A percentile compares a stretch with the other conserved stretches of the same genome.
Evolutionary conservation across 495 filamentous ascomycete species (phyloP).

Genomic region (Neurospora sp.): DNA sequence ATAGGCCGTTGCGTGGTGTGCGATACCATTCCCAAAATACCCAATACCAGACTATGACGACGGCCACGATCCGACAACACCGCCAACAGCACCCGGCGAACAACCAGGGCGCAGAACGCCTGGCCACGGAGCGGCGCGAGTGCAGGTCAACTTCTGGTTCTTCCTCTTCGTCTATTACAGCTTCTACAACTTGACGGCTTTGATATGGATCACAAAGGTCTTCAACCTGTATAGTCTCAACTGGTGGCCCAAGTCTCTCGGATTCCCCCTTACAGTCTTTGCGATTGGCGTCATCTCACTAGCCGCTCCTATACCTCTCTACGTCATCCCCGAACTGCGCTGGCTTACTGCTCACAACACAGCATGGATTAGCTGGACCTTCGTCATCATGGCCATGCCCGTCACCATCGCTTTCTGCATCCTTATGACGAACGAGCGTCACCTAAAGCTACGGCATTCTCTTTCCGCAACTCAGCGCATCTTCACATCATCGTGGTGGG

Average conservation of each 20-base stretch:
- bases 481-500: conserved; percentile 52
- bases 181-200: conserved; percentile 51
- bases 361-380: conserved; percentile 54
- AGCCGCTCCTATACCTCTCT: conserved; percentile 45
- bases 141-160: conserved; percentile 58
- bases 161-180: conserved; percentile 57
- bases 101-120: conserved; percentile 31
- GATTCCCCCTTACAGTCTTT: conserved; percentile 47
- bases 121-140: conserved; percentile 49
- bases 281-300: conserved; percentile 45
- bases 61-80: conserved; percentile 5
- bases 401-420: conserved; percentile 50
- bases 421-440: conserved; percentile 47
- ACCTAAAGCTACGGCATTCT: conserved; percentile 42
- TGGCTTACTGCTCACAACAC: conserved; percentile 47
- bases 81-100: conserved; percentile 15
- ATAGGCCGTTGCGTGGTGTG: conserved; percentile 52
- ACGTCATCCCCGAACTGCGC: conserved; percentile 37
- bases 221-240: conserved; percentile 59
- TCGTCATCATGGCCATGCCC: conserved; percentile 54
- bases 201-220: conserved; percentile 59
- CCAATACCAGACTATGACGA: conserved; percentile 30
- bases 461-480: conserved; percentile 54
- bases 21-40: conserved; percentile 54
- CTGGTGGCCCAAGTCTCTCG: conserved; percentile 52